Conservation (phyloP, 1,284 basidiomycete genomes). For the Puccinia hordei region DNA sequence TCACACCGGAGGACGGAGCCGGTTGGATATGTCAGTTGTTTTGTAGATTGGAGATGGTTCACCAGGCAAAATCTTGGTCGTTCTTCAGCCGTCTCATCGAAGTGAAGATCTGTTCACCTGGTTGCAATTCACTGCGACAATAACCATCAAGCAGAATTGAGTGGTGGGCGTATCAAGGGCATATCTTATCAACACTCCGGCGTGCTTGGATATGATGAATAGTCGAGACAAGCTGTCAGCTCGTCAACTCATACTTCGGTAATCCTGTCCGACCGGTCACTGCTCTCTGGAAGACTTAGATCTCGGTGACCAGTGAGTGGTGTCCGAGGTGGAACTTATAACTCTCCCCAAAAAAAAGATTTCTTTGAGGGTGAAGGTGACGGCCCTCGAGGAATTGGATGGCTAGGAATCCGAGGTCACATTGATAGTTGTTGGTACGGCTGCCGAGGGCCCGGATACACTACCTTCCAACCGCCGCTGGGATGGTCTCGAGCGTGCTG, state of each 20-base stretch:
- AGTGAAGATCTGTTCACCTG: too few species aligned
- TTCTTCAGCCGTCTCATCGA: too few species aligned
- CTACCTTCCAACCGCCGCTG: not conserved
- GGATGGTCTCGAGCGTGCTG: not conserved
- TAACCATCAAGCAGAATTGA: not conserved
- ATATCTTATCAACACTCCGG: too few species aligned
- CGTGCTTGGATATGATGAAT: too few species aligned
- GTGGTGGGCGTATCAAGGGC: too few species aligned
- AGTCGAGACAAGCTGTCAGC: not conserved
- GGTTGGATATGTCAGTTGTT: too few species aligned
- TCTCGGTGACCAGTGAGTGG: not conserved
- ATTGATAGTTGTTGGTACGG: not conserved
- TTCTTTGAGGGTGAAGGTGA: not conserved
- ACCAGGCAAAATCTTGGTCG: too few species aligned
- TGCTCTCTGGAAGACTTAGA: too few species aligned
- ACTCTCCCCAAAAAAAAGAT: not conserved
- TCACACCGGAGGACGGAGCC: too few species aligned
- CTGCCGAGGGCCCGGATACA: not conserved
- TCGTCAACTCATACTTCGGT: not conserved
- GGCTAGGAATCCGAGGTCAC: slow-evolving; percentile 1
- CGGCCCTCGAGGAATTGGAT: not conserved
- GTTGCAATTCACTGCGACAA: not conserved
- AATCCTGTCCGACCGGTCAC: too few species aligned
- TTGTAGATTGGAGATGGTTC: too few species aligned
- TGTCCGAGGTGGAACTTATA: not conserved